Evolutionary conservation across 352 stramenopile genomes (phyloP), one percentile per base, ranked within the genome.

Genomic region (Thraustotheca clavata): DNA sequence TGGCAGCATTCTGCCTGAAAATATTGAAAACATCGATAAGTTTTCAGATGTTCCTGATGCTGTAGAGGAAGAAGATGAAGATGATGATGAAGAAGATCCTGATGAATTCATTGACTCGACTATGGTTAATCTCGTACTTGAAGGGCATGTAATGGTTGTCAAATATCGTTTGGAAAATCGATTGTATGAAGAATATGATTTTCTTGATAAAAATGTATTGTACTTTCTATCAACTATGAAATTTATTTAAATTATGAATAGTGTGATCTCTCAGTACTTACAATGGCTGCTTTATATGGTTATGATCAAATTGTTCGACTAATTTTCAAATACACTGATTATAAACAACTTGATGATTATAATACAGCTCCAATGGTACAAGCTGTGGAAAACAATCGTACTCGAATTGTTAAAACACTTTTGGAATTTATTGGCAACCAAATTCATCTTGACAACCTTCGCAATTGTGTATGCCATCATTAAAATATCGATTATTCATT

Each of bases 31-130:
- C 43, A 9, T 52, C 43, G 43, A 52, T 14, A 52, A 24, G 43
- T 31, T 26, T 18, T 52, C 43, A 9, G 43, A 52, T 31, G n/a
- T 31, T 24, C 43, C 43, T 9, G 43, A 52, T 11, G 43, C 43
- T 1, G n/a, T 52, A 24, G 52, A 61, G 14, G 52, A 61, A 36
- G 52, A 49, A 14, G 52, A 49, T 18, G 52, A 47, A n/a, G 27
- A 48, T 8, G 29, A 61, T 11, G 52, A 46, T n/a, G 52, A 61
- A 18, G 50, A 60, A 11, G 50, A 4, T 12, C 20, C 29, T 18
- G 6, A 47, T 24, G 50, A 60, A 22, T 35, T 43, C 50, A 43
- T 16, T 22, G 32, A 60, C 14, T 29, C 31, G 50, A 11, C 7
- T 6, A 47, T 60, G 50, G 32, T 49, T 27, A 18, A 60, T 6